Evolutionary conservation across 768 basidiomycete genomes (phyloP).

Genomic region (Leccinum boreale): DNA sequence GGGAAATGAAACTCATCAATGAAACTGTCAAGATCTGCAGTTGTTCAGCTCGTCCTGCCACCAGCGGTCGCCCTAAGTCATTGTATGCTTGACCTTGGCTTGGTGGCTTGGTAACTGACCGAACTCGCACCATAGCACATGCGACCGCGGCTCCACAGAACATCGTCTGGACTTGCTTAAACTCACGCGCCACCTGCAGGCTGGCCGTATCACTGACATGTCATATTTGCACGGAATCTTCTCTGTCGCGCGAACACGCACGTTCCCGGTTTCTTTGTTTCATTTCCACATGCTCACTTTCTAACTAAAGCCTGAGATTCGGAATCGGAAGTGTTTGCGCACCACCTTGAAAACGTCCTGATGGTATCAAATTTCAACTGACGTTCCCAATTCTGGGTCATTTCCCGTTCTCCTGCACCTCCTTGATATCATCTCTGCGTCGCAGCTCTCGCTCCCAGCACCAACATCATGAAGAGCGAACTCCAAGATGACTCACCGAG

Average conservation of each 20-base stretch:
- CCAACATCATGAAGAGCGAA: conserved; percentile 12
- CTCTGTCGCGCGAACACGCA: neutral
- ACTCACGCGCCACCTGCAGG: neutral
- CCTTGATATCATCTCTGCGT: neutral
- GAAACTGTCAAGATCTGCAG: too few relatives aligned
- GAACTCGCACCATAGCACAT: too few relatives aligned
- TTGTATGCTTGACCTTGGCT: too few relatives aligned
- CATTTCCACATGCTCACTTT: neutral
- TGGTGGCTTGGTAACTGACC: too few relatives aligned
- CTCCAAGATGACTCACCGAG: neutral
- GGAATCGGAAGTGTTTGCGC: neutral
- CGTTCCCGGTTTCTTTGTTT: neutral
- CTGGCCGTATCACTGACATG: neutral
- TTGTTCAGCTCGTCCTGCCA: too few relatives aligned
- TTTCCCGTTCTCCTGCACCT: neutral
- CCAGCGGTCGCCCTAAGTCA: too few relatives aligned
- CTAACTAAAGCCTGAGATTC: neutral
- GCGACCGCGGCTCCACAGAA: neutral
- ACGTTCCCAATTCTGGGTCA: neutral
- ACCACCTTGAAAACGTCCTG: neutral
- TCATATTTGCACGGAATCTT: neutral
- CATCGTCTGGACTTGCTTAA: neutral
- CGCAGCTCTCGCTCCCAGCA: neutral
- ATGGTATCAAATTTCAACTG: neutral
- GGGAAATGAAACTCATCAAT: too few relatives aligned